Conservation (phyloP, 2,329 filamentous ascomycete species). For the Curvularia sp. region DNA sequence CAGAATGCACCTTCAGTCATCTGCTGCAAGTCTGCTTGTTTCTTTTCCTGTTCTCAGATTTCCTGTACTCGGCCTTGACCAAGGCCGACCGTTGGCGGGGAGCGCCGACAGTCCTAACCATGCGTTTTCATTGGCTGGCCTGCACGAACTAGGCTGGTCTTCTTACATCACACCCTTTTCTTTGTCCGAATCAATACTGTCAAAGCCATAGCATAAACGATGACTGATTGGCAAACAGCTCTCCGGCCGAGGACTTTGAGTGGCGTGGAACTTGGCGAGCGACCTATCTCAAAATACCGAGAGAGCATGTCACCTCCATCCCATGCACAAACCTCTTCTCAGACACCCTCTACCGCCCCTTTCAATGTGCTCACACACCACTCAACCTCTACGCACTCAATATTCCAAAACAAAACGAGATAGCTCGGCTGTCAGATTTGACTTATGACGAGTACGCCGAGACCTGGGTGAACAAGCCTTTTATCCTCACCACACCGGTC, state of each 20-base stretch:
- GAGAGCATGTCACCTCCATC: conserved; percentile 62
- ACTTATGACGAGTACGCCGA: conserved; percentile 75
- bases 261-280: conserved; percentile 89
- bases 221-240: conserved; percentile 43
- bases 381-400: conserved; percentile 70
- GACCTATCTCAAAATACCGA: conserved; percentile 70
- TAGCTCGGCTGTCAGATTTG: conserved; percentile 72
- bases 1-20: neutral
- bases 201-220: neutral
- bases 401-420: conserved; percentile 77
- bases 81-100: neutral
- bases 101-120: neutral
- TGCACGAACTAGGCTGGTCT: neutral
- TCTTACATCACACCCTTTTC: neutral
- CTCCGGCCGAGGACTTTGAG: conserved; percentile 56
- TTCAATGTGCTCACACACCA: conserved; percentile 81
- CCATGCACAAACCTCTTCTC: conserved; percentile 84
- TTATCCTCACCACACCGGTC: conserved; percentile 84
- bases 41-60: neutral
- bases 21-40: neutral
- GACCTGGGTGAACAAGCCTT: conserved; percentile 80
- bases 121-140: neutral
- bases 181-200: neutral
- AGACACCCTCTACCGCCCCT: conserved; percentile 87
- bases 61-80: neutral